Conservation (phyloP, 257 asterid species). For the Solanum tarijense region DNA sequence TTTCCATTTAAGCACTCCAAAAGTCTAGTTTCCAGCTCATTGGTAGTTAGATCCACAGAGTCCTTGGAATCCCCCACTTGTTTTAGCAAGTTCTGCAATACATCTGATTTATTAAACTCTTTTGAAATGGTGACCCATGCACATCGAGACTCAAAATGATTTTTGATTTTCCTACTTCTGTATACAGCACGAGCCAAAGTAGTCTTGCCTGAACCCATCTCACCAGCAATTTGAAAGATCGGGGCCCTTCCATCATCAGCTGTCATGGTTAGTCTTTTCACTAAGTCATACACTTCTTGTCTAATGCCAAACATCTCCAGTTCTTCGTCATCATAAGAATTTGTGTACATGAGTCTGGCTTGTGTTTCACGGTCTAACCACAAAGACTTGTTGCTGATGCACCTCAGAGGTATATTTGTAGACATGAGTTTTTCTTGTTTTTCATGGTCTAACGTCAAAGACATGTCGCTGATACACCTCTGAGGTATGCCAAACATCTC, state of each 20-base stretch:
- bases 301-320: constrained; percentile 2
- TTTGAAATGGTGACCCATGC: constrained; percentile 15
- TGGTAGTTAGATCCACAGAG: background rate
- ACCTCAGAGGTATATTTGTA: background rate
- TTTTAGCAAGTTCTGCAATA: constrained; percentile 12
- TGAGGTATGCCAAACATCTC: background rate
- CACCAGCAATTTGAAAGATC: constrained; percentile 16
- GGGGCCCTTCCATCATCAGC: background rate
- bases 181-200: constrained; percentile 21
- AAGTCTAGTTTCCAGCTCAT: background rate
- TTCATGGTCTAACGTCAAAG: background rate
- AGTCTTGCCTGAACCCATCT: constrained; percentile 29
- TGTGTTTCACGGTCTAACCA: background rate
- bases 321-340: constrained; percentile 7
- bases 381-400: background rate
- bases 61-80: constrained; percentile 8
- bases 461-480: background rate
- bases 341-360: background rate
- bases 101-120: background rate
- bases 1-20: background rate
- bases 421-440: background rate
- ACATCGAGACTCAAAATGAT: background rate
- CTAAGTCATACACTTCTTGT: background rate
- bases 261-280: background rate
- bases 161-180: constrained; percentile 1